These are phyloP conservation scores for Pseudozyma hubeiensis DNA, from an alignment of 1,284 basidiomycete genomes.

Conservation along the genomic window DNA sequence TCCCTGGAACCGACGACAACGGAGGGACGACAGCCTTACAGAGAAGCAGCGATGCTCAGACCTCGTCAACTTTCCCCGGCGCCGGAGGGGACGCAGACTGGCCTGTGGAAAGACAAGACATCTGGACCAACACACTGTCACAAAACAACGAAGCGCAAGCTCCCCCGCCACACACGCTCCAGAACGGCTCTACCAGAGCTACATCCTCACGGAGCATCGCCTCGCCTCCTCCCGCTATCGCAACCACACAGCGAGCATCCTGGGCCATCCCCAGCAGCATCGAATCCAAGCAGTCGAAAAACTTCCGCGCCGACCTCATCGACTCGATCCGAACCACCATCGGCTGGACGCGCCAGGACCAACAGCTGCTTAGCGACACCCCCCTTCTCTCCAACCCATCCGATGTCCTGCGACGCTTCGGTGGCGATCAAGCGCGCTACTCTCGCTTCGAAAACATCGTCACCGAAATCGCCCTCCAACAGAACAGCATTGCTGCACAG, in stretches of 20 bases:
- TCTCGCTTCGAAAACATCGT: constrained; percentile 1
- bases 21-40: background rate
- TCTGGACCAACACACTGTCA: constrained; percentile 52
- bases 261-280: constrained; percentile 20
- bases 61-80: background rate
- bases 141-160: constrained; percentile 37
- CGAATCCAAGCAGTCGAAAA: constrained; percentile 21
- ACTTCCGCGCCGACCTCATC: constrained; percentile 34
- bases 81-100: constrained; percentile 20
- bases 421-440: background rate
- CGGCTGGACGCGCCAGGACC: constrained; percentile 43
- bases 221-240: background rate
- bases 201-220: background rate
- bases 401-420: constrained; percentile 5
- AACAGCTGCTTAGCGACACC: constrained; percentile 18
- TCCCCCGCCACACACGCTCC: constrained; percentile 17
- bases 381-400: background rate
- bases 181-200: background rate
- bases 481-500: background rate
- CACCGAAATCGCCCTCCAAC: constrained; percentile 1
- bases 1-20: background rate
- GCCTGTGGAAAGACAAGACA: constrained; percentile 55
- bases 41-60: background rate
- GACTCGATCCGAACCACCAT: constrained; percentile 35
- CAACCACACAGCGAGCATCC: background rate